A percentile compares a stretch with the other conserved stretches of the same genome.
Evolutionary conservation across 345 rosid genomes (phyloP).

Genomic region (Melaleuca quinquenervia): DNA sequence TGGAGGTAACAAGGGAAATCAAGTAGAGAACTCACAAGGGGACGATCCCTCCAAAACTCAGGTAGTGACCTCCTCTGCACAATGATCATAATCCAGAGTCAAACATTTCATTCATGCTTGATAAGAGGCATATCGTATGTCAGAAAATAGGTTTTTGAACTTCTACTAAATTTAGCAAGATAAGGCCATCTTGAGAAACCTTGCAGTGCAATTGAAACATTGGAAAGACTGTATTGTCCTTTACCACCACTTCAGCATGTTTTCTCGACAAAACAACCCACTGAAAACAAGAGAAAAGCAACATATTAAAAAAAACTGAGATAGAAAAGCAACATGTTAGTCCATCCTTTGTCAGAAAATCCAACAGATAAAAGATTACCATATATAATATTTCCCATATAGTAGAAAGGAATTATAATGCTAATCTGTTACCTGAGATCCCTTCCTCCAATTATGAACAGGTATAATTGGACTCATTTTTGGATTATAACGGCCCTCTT

Average conservation of each 20-base stretch:
- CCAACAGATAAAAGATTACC: not conserved
- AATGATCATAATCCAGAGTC: not conserved
- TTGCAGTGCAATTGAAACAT: constrained; percentile 85
- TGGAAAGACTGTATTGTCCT: constrained; percentile 69
- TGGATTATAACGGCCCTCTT: constrained; percentile 97
- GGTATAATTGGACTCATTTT: constrained; percentile 73
- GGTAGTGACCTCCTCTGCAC: constrained; percentile 79
- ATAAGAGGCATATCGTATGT: not conserved
- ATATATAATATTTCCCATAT: not conserved
- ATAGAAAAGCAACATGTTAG: not conserved
- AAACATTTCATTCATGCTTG: not conserved
- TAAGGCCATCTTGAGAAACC: constrained; percentile 11
- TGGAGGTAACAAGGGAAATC: not conserved
- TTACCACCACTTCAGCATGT: constrained; percentile 80
- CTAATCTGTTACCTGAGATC: constrained; percentile 63
- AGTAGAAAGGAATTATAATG: not conserved
- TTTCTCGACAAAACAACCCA: constrained; percentile 87
- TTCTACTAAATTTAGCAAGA: not conserved
- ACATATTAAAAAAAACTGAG: not conserved
- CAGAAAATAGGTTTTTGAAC: not conserved
- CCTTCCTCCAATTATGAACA: constrained; percentile 93
- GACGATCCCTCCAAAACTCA: constrained; percentile 88
- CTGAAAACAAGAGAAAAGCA: constrained; percentile 22
- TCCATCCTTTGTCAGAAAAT: not conserved
- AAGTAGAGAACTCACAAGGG: constrained; percentile 40